These are phyloP conservation scores for Elsinoe fawcettii DNA, from an alignment of 2,329 filamentous ascomycete species.

Conservation along the genomic window DNA sequence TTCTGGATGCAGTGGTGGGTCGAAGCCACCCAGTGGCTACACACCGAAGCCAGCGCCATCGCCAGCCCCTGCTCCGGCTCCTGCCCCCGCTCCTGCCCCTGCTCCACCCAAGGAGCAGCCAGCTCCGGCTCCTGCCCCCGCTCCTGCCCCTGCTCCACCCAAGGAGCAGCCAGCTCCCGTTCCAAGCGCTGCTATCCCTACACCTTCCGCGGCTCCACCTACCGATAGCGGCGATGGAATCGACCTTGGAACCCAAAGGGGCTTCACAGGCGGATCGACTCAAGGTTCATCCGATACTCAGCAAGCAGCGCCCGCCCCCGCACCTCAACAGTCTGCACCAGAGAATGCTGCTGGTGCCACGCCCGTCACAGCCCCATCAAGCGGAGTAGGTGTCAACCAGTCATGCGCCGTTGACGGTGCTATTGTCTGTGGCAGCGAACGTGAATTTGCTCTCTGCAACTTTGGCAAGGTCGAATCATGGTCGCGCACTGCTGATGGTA, in stretches of 20 bases:
- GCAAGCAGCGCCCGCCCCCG: slow-evolving; percentile 16
- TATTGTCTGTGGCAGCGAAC: slow-evolving; percentile 33
- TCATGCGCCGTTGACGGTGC: slow-evolving; percentile 26
- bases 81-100: not conserved
- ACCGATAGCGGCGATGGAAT: not conserved
- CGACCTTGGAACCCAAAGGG: not conserved
- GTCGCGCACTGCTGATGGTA: slow-evolving; percentile 36
- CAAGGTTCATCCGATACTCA: slow-evolving; percentile 5
- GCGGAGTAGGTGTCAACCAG: slow-evolving; percentile 19
- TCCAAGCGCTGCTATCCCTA: not conserved
- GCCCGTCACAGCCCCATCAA: slow-evolving; percentile 21
- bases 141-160: not conserved
- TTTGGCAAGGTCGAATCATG: slow-evolving; percentile 35
- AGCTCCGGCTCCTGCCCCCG: not conserved
- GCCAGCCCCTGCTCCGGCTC: not conserved
- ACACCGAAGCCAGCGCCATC: not conserved
- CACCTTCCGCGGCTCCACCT: not conserved
- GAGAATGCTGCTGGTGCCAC: slow-evolving; percentile 20
- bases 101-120: not conserved
- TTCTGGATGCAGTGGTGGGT: slow-evolving; percentile 18
- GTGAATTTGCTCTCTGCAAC: slow-evolving; percentile 38
- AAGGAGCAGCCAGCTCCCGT: not conserved
- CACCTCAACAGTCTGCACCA: slow-evolving; percentile 17
- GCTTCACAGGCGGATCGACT: not conserved
- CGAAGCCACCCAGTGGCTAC: not conserved